Evolutionary conservation across 805 yeast genomes (phyloP).

Genomic region (Saccharomycopsis sp.): DNA sequence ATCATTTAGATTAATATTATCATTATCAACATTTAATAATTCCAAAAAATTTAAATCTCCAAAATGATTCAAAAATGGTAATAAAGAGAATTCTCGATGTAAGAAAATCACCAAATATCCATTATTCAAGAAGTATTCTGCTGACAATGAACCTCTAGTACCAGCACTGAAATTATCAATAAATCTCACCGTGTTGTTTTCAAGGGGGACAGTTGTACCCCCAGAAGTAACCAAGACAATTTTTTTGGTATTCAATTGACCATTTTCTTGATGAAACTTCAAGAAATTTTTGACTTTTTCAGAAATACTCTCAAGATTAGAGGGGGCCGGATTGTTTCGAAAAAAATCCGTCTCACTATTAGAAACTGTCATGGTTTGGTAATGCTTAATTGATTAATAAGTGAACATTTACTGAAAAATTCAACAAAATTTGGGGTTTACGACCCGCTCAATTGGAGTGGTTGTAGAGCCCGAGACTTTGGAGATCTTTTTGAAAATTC

Average conservation of each 20-base stretch:
- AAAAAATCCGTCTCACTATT: slow-evolving; percentile 16
- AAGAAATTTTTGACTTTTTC: slow-evolving; percentile 52
- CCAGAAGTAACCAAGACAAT: slow-evolving; percentile 87
- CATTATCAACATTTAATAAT: slow-evolving; percentile 24
- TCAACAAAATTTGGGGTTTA: no score
- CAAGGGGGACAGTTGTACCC: slow-evolving; percentile 96
- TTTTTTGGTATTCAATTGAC: slow-evolving; percentile 23
- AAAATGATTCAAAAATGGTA: slow-evolving; percentile 88
- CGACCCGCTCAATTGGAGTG: no score
- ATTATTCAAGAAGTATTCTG: slow-evolving; percentile 76
- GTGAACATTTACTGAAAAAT: no score
- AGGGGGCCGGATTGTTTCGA: slow-evolving; percentile 9
- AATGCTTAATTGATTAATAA: no score
- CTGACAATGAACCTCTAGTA: slow-evolving; percentile 93
- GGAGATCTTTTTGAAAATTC: no score
- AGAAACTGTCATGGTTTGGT: no score
- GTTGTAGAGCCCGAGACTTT: no score
- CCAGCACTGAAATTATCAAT: slow-evolving; percentile 97
- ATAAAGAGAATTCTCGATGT: slow-evolving; percentile 82
- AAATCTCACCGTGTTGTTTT: slow-evolving; percentile 91
- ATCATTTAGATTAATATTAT: not conserved
- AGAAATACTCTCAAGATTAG: slow-evolving; percentile 55
- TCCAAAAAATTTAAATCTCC: slow-evolving; percentile 82
- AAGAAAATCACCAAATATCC: slow-evolving; percentile 90
- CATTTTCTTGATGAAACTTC: slow-evolving; percentile 31